phyloP scores from a whole-genome alignment of 306 rosid species.

The Prunus salicina region DNA sequence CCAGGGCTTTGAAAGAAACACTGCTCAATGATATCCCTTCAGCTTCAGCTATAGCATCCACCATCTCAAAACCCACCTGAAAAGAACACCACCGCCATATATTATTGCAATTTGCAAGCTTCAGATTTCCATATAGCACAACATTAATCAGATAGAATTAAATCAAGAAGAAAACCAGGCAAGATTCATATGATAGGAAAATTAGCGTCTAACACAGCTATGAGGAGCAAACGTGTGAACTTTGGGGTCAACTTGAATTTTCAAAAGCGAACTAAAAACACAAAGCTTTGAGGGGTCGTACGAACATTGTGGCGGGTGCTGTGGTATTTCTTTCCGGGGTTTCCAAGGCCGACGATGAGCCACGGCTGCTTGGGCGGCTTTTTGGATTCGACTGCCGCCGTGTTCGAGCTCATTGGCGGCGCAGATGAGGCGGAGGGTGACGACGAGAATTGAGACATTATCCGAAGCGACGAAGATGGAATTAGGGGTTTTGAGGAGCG shows the following conservation, averaged over 20 bases:
- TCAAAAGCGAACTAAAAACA: not conserved
- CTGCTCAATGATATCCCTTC: slow-evolving; percentile 71
- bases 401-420: not conserved
- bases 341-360: slow-evolving; percentile 86
- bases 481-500: slow-evolving; percentile 33
- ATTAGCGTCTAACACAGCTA: not conserved
- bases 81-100: not conserved
- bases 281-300: not conserved
- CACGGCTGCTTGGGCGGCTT: slow-evolving; percentile 52
- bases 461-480: slow-evolving; percentile 8
- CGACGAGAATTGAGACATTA: slow-evolving; percentile 15
- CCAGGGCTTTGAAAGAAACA: slow-evolving; percentile 74
- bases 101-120: not conserved
- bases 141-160: not conserved
- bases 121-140: not conserved
- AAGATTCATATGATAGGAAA: not conserved
- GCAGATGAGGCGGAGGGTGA: slow-evolving; percentile 20
- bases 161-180: not conserved
- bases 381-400: slow-evolving; percentile 12
- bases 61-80: slow-evolving; percentile 96
- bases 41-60: slow-evolving; percentile 86
- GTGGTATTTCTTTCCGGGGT: slow-evolving; percentile 64
- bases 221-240: not conserved
- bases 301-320: slow-evolving; percentile 71
- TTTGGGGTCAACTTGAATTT: not conserved